phyloP scores from a whole-genome alignment of 768 basidiomycete genomes.

The Termitomyces sp. region DNA sequence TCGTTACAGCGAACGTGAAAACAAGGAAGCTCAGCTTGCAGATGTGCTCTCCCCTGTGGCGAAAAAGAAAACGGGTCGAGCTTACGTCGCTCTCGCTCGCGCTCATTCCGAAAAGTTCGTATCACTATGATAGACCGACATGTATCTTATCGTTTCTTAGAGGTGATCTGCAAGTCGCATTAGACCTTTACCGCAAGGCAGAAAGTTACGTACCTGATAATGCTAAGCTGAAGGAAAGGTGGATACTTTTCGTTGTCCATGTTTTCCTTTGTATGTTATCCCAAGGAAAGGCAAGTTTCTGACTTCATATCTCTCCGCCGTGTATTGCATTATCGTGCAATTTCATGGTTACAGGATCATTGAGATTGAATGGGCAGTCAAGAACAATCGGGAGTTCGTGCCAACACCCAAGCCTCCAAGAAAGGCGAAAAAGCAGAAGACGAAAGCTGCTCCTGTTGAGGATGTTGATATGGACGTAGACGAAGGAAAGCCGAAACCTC shows the following conservation, averaged over 20 bases:
- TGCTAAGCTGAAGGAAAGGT: slow-evolving; percentile 83
- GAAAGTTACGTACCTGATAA: slow-evolving; percentile 85
- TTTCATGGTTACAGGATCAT: slow-evolving; percentile 58
- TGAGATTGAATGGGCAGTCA: slow-evolving; percentile 77
- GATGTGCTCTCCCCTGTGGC: slow-evolving; percentile 68
- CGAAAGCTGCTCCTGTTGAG: slow-evolving; percentile 21
- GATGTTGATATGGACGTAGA: slow-evolving; percentile 27
- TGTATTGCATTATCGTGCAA: slow-evolving; percentile 15
- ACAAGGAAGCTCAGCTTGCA: slow-evolving; percentile 56
- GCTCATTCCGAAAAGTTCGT: slow-evolving; percentile 77
- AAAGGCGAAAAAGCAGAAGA: slow-evolving; percentile 33
- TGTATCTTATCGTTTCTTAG: slow-evolving; percentile 29
- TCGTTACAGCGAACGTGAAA: slow-evolving; percentile 50
- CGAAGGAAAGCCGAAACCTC: slow-evolving; percentile 12
- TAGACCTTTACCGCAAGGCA: slow-evolving; percentile 80
- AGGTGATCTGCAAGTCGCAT: slow-evolving; percentile 75
- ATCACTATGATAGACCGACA: not conserved
- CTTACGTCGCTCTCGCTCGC: slow-evolving; percentile 81
- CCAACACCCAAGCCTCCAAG: slow-evolving; percentile 50
- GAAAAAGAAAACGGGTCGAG: slow-evolving; percentile 78
- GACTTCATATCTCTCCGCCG: slow-evolving; percentile 31
- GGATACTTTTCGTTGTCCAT: slow-evolving; percentile 66
- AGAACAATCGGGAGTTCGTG: slow-evolving; percentile 54
- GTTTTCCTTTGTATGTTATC: slow-evolving; percentile 59
- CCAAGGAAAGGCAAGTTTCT: slow-evolving; percentile 33